Evolutionary conservation across 2,329 filamentous ascomycete genomes (phyloP).

Genomic region (Alternaria alternata): DNA sequence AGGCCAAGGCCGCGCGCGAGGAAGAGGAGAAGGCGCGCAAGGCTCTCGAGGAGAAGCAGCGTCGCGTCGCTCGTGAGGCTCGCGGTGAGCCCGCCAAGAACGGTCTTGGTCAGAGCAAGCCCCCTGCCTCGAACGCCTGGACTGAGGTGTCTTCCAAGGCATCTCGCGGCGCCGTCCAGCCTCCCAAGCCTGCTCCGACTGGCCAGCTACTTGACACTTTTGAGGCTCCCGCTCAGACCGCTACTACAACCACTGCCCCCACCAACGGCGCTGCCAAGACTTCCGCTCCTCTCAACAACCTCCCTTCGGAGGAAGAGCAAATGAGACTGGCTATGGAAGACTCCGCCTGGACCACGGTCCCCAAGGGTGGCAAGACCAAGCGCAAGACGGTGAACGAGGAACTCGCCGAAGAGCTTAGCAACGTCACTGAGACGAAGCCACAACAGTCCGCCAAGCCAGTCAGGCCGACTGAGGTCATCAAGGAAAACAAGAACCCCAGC

Average conservation of each 20-base stretch:
- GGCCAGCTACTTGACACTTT: slow-evolving; percentile 60
- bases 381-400: slow-evolving; percentile 58
- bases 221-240: slow-evolving; percentile 54
- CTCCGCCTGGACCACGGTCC: slow-evolving; percentile 68
- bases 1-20: slow-evolving; percentile 75
- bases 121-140: slow-evolving; percentile 65
- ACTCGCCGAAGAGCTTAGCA: slow-evolving; percentile 52
- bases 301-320: slow-evolving; percentile 69
- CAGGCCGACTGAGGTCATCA: slow-evolving; percentile 32
- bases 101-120: slow-evolving; percentile 63
- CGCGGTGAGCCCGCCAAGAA: slow-evolving; percentile 86
- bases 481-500: slow-evolving; percentile 40
- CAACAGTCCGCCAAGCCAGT: slow-evolving; percentile 32
- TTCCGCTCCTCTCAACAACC: slow-evolving; percentile 55
- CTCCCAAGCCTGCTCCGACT: slow-evolving; percentile 30
- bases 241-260: slow-evolving; percentile 46
- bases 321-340: slow-evolving; percentile 59
- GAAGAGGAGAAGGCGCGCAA: slow-evolving; percentile 82
- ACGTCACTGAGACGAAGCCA: slow-evolving; percentile 26
- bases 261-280: slow-evolving; percentile 53
- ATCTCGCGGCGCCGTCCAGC: slow-evolving; percentile 30
- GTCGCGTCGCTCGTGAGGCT: slow-evolving; percentile 79
- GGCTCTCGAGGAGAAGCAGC: slow-evolving; percentile 79
- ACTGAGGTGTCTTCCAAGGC: slow-evolving; percentile 41
- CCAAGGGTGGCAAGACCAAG: slow-evolving; percentile 63